These are phyloP conservation scores for Eucalyptus globulus DNA, from an alignment of 345 rosid species.

Conservation along the genomic window DNA sequence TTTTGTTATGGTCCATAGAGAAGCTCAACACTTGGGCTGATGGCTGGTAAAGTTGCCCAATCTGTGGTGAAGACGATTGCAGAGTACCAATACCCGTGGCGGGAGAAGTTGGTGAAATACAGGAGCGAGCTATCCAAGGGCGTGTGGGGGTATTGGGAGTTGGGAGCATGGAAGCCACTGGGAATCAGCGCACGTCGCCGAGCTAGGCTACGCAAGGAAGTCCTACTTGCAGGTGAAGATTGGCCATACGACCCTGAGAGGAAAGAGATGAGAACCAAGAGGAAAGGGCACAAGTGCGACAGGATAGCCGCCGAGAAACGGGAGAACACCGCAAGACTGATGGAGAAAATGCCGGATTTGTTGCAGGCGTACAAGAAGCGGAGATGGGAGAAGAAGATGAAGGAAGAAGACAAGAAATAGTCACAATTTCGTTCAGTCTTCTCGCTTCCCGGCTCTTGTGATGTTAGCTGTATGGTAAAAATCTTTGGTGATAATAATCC, in stretches of 20 bases:
- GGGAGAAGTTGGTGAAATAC: slow-evolving; percentile 61
- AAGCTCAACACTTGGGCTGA: background rate
- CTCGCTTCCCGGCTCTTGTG: background rate
- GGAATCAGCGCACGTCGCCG: slow-evolving; percentile 80
- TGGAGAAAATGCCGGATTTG: slow-evolving; percentile 88
- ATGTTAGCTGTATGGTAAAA: background rate
- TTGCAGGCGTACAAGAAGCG: slow-evolving; percentile 84
- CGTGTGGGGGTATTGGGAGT: slow-evolving; percentile 90
- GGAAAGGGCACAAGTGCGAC: slow-evolving; percentile 85
- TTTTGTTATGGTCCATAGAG: background rate
- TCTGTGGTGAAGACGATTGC: slow-evolving; percentile 36
- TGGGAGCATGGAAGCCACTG: slow-evolving; percentile 85
- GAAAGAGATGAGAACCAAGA: slow-evolving; percentile 73
- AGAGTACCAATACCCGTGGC: slow-evolving; percentile 75
- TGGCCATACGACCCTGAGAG: slow-evolving; percentile 92
- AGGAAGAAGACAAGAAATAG: slow-evolving; percentile 67
- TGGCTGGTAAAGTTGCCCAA: slow-evolving; percentile 80
- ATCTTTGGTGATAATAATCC: background rate
- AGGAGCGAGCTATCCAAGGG: slow-evolving; percentile 71
- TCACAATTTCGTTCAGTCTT: background rate
- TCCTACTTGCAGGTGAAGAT: slow-evolving; percentile 55
- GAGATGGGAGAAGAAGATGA: slow-evolving; percentile 94
- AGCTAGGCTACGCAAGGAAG: slow-evolving; percentile 87
- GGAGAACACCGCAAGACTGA: slow-evolving; percentile 66
- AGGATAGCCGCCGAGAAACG: slow-evolving; percentile 77